Evolutionary conservation across 2,329 filamentous ascomycete genomes (phyloP).

Genomic region (Botrytis fragariae): DNA sequence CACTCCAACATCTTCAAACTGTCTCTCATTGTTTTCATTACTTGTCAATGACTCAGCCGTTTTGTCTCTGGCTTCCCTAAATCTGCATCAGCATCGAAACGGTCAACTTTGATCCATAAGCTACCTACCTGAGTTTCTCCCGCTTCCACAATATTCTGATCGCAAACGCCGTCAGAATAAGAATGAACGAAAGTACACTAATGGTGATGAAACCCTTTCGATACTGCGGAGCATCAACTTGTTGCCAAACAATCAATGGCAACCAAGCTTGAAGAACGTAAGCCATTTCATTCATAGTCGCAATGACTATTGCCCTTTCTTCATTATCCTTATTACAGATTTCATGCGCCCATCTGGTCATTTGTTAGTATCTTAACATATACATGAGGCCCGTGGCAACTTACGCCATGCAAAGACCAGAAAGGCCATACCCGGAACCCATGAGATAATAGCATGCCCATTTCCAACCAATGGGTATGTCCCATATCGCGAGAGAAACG

Average conservation of each 20-base stretch:
- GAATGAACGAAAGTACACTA: slow-evolving; percentile 45
- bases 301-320: slow-evolving; percentile 64
- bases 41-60: not conserved
- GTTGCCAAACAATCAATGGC: slow-evolving; percentile 64
- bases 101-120: not conserved
- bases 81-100: not conserved
- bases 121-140: slow-evolving; percentile 18
- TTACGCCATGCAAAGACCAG: slow-evolving; percentile 45
- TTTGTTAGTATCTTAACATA: not conserved
- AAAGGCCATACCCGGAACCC: slow-evolving; percentile 42
- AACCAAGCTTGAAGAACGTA: slow-evolving; percentile 70
- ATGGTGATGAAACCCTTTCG: slow-evolving; percentile 59
- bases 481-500: slow-evolving; percentile 45
- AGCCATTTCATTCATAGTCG: slow-evolving; percentile 66
- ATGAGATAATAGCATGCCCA: slow-evolving; percentile 59
- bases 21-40: not conserved
- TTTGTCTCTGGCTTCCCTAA: slow-evolving; percentile 4
- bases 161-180: slow-evolving; percentile 23
- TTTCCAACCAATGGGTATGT: slow-evolving; percentile 53
- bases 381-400: slow-evolving; percentile 16
- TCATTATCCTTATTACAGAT: slow-evolving; percentile 58
- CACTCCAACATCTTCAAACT: not conserved
- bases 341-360: slow-evolving; percentile 50
- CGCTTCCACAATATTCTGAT: slow-evolving; percentile 22
- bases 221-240: slow-evolving; percentile 60